Evolutionary conservation across 805 yeast genomes (phyloP), one percentile per base, ranked within the genome.

Genomic region (Saturnispora silvae): DNA sequence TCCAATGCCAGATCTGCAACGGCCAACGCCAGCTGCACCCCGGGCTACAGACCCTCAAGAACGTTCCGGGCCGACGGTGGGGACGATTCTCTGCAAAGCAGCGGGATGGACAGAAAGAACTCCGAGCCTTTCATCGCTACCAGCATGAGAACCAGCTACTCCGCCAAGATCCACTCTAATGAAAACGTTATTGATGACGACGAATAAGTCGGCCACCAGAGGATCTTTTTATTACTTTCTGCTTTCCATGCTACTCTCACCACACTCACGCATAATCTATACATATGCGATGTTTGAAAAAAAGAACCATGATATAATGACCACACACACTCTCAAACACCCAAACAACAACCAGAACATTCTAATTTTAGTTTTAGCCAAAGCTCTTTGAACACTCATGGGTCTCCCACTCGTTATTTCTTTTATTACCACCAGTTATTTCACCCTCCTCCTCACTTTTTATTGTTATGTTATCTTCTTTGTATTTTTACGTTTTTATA

Each of bases 61-160:
- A 22, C 7, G 10, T 22, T 22, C 7, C 24, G 24, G 10, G 10
- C 24, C 10, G 7, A 7, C 10, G 10, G 10, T 22, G 24, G 10
- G 7, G 24, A 22, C 24, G 24, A 22, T 8, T 7, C 7, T 8
- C 24, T 8, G 10, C 24, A 22, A 22, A 8, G 10, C 7, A 22
- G 10, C 24, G 7, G 10, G 10, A 10, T 22, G 10, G 24, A 22
- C 24, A 22, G 15, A 25, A 25, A 25, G 15, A 25, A 25, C 15
- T 8, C 15, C 6, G 28, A 25, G 6, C 6, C 15, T 25, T 8
- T 7, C n/a, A 6, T 6, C 5, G 10, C 28, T 5, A 25, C 28
- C 15, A 7, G n/a, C 59, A 35, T 60, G 63, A 43, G 58, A 62
- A 26, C 48, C 56, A 23, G 35, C 35, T 40, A 41, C 46, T 41